These are phyloP conservation scores for Ilyonectria robusta DNA, from an alignment of 2,329 filamentous ascomycete species.

Conservation along the genomic window DNA sequence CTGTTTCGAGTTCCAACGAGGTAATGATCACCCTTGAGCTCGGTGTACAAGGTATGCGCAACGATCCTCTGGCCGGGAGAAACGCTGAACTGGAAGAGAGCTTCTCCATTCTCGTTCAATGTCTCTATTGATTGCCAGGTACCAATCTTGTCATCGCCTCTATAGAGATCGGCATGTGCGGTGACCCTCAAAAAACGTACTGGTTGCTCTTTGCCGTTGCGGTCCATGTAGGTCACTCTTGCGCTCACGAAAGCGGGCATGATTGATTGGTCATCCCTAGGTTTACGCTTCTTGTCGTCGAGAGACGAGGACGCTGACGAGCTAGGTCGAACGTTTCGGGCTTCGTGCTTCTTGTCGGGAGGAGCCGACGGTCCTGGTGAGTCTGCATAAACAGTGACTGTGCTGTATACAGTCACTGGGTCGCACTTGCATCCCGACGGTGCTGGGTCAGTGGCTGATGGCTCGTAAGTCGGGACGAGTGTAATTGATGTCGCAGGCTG, in stretches of 20 bases:
- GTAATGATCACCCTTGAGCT: neutral
- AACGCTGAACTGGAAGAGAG: neutral
- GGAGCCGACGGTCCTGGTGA: too few species aligned
- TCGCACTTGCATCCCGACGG: neutral
- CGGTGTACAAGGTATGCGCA: neutral
- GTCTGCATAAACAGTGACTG: neutral
- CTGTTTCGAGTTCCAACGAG: neutral
- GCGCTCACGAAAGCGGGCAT: neutral
- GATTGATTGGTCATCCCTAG: neutral
- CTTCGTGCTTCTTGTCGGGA: too few species aligned
- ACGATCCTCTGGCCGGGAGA: neutral
- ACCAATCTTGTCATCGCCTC: neutral
- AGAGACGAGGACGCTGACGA: neutral
- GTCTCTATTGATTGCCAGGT: conserved; percentile 6
- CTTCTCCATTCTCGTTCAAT: neutral
- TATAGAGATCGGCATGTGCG: neutral
- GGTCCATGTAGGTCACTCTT: neutral
- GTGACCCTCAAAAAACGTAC: neutral
- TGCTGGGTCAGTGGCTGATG: neutral
- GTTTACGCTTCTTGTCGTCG: neutral
- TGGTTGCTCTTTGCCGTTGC: neutral
- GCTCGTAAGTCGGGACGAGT: neutral
- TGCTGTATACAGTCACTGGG: neutral
- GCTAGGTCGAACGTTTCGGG: neutral
- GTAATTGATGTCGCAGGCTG: neutral